phyloP scores from a whole-genome alignment of 805 yeast species.

The Candida odintsovae region DNA sequence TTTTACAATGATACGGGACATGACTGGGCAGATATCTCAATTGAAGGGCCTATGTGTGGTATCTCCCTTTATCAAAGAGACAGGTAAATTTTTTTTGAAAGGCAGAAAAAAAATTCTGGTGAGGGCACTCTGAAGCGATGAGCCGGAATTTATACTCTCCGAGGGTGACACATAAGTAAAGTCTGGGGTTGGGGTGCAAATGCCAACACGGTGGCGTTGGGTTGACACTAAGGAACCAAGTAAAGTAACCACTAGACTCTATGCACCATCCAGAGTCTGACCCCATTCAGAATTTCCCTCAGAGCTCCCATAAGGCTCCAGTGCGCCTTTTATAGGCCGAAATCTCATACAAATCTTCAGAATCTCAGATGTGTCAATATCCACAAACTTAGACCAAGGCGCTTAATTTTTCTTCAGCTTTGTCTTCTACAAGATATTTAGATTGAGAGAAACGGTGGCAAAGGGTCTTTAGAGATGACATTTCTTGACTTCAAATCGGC shows the following conservation, averaged over 20 bases:
- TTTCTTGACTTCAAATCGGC: conserved; percentile 1
- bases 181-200: neutral
- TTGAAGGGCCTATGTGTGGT: neutral
- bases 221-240: no score
- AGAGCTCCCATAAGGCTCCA: no score
- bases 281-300: no score
- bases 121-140: neutral
- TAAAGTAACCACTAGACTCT: no score
- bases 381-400: no score
- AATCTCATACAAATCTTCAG: no score
- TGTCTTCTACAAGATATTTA: no score
- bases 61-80: neutral
- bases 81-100: neutral
- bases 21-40: conserved; percentile 13
- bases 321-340: no score
- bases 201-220: no score
- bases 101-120: neutral
- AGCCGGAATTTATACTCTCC: neutral
- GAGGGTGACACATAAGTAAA: neutral
- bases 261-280: no score
- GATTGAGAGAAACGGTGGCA: neutral
- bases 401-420: neutral
- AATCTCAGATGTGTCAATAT: neutral
- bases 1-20: conserved; percentile 90
- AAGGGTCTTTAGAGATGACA: neutral